Conservation (phyloP, 148 eudicot genomes). For the Rhododendron vialii region DNA sequence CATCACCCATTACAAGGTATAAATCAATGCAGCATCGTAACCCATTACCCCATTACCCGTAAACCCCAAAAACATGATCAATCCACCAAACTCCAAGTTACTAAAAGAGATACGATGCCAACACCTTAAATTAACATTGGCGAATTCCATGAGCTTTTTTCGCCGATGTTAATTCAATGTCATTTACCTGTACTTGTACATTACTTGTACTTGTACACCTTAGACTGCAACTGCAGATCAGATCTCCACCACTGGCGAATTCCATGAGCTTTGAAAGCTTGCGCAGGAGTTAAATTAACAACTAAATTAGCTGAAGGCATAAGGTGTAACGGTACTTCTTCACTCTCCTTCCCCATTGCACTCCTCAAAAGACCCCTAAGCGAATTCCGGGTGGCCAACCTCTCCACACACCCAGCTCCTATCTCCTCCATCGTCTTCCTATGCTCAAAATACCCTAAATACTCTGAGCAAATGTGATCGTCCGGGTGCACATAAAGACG, state of each 20-base stretch:
- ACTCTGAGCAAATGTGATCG: constrained; percentile 58
- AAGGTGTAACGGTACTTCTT: constrained; percentile 57
- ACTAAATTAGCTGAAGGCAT: constrained; percentile 74
- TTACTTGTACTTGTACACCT: constrained; percentile 27
- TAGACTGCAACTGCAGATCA: constrained; percentile 48
- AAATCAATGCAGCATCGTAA: no score
- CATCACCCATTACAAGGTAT: no score
- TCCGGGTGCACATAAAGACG: constrained; percentile 39
- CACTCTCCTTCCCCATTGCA: constrained; percentile 62
- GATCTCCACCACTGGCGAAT: constrained; percentile 86
- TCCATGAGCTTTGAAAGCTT: constrained; percentile 68
- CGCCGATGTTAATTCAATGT: no score
- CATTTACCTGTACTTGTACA: constrained; percentile 9
- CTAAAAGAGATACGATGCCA: background rate
- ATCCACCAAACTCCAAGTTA: background rate
- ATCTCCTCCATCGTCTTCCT: constrained; percentile 54
- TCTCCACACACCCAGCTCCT: constrained; percentile 50
- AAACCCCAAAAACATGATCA: background rate
- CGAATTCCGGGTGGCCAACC: constrained; percentile 74
- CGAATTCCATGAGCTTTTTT: no score
- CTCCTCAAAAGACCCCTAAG: constrained; percentile 65
- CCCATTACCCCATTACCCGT: background rate
- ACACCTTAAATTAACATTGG: no score
- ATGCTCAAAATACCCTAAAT: constrained; percentile 62
- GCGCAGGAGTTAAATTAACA: constrained; percentile 42